These are phyloP conservation scores for Nitzschia sp. DNA, from an alignment of 108 stramenopile genomes.

Conservation along the genomic window DNA sequence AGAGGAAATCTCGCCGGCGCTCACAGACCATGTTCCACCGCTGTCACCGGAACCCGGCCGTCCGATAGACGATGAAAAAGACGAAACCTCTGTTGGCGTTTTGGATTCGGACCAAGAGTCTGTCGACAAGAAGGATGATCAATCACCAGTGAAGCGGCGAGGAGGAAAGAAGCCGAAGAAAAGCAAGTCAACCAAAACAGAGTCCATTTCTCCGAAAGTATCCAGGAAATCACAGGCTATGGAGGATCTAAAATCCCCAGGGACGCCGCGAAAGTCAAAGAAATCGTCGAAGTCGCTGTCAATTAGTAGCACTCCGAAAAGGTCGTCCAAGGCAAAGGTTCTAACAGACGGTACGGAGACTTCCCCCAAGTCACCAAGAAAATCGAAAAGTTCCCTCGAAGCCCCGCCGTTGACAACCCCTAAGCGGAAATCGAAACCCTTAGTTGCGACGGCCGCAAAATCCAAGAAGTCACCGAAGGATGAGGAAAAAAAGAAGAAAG, in stretches of 20 bases:
- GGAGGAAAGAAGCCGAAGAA: neutral
- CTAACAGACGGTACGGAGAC: neutral
- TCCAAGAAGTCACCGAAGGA: neutral
- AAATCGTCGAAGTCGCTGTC: neutral
- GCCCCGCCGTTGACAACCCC: neutral
- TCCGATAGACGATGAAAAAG: too few species aligned
- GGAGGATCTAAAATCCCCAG: neutral
- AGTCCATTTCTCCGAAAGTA: neutral
- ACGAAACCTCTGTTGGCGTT: neutral
- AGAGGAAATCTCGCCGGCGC: too few species aligned
- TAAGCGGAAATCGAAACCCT: neutral
- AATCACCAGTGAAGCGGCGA: neutral
- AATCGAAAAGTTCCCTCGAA: neutral
- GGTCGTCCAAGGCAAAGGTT: neutral
- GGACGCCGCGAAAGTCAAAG: neutral
- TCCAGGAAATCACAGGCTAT: neutral
- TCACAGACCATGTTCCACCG: too few species aligned
- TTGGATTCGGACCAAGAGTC: neutral
- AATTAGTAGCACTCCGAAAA: neutral
- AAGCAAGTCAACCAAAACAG: neutral
- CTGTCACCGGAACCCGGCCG: too few species aligned
- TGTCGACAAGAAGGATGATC: neutral
- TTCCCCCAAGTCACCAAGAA: neutral
- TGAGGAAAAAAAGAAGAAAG: neutral
- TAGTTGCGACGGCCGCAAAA: neutral